Evolutionary conservation across 2,329 filamentous ascomycete species (phyloP).

Genomic region (Diaporthe capsici): DNA sequence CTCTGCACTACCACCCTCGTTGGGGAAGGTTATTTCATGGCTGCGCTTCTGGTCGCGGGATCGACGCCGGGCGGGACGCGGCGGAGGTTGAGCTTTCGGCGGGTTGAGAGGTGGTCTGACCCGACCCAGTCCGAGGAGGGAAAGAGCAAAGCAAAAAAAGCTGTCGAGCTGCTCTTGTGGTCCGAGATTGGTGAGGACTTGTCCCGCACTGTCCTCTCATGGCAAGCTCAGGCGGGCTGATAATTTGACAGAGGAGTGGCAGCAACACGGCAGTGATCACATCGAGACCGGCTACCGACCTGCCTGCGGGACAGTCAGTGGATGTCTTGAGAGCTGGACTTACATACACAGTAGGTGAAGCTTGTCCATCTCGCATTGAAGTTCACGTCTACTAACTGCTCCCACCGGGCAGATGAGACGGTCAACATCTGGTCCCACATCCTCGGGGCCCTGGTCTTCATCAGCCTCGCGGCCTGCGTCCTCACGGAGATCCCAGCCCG

Average conservation of each 20-base stretch:
- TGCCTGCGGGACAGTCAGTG: constrained; percentile 45
- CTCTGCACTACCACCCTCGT: neutral
- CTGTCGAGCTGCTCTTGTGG: constrained; percentile 20
- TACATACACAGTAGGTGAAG: constrained; percentile 46
- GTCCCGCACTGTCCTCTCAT: neutral
- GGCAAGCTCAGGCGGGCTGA: neutral
- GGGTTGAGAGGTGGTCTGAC: constrained; percentile 19
- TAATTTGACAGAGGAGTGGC: constrained; percentile 35
- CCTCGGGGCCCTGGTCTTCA: constrained; percentile 57
- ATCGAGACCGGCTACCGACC: constrained; percentile 52
- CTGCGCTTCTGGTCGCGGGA: constrained; percentile 25
- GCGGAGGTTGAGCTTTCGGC: constrained; percentile 25
- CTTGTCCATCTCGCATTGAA: too few relatives aligned
- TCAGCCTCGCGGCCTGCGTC: constrained; percentile 53
- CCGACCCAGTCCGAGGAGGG: neutral
- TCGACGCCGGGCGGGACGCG: constrained; percentile 25
- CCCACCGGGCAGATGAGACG: constrained; percentile 42
- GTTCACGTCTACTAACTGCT: neutral
- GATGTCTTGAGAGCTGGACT: constrained; percentile 46
- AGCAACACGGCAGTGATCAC: constrained; percentile 52
- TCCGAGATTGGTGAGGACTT: constrained; percentile 16
- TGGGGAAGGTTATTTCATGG: neutral
- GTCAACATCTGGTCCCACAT: constrained; percentile 64
- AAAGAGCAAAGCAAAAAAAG: neutral
- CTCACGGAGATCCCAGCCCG: constrained; percentile 55